Evolutionary conservation across 2,329 filamentous ascomycete species (phyloP).

Genomic region (Alternaria incomplexa): DNA sequence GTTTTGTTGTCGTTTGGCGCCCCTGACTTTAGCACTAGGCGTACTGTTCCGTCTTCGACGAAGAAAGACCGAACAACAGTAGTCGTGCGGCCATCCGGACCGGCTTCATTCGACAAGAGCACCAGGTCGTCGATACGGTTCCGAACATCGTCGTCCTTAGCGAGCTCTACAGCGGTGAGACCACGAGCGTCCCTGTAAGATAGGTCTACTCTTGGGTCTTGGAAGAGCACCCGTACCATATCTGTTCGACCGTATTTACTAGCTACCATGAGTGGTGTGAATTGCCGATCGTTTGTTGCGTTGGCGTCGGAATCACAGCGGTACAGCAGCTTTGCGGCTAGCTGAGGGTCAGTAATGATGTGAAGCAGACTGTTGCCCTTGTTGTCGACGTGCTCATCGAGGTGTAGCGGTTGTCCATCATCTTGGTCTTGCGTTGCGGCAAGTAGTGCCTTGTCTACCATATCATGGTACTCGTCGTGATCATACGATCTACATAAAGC

Average conservation of each 20-base stretch:
- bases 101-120: slow-evolving; percentile 71
- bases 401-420: slow-evolving; percentile 79
- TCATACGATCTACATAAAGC: slow-evolving; percentile 95
- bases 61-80: slow-evolving; percentile 95
- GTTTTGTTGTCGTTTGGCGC: slow-evolving; percentile 80
- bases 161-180: slow-evolving; percentile 91
- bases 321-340: slow-evolving; percentile 77
- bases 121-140: slow-evolving; percentile 96
- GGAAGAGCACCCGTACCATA: slow-evolving; percentile 86
- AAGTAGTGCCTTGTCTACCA: slow-evolving; percentile 83
- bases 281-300: slow-evolving; percentile 90
- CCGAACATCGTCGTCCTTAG: slow-evolving; percentile 96
- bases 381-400: slow-evolving; percentile 89
- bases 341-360: slow-evolving; percentile 83
- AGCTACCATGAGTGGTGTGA: slow-evolving; percentile 95
- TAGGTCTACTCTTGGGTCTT: slow-evolving; percentile 85
- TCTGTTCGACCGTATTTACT: slow-evolving; percentile 98
- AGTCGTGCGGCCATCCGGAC: slow-evolving; percentile 80
- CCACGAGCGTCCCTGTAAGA: slow-evolving; percentile 84
- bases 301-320: slow-evolving; percentile 95
- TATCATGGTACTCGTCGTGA: slow-evolving; percentile 81
- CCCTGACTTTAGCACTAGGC: slow-evolving; percentile 92
- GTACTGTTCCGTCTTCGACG: slow-evolving; percentile 92
- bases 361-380: slow-evolving; percentile 97
- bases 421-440: slow-evolving; percentile 76